These are phyloP conservation scores for Desmodesmus armatus DNA, from an alignment of 139 green algal species.

Conservation along the genomic window DNA sequence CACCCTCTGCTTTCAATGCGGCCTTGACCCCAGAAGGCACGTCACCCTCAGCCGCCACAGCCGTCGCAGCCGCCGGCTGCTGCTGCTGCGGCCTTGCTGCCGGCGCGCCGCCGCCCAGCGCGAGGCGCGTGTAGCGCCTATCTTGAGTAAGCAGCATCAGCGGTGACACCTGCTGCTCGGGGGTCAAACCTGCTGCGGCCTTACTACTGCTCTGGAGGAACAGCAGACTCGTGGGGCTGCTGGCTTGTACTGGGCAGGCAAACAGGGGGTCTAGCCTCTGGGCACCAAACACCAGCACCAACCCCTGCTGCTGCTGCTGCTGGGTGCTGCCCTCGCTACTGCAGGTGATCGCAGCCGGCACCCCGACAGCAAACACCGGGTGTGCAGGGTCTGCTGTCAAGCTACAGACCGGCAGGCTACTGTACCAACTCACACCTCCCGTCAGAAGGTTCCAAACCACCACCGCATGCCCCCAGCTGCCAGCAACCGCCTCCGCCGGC, in stretches of 20 bases:
- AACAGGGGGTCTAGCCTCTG: constrained; percentile 21
- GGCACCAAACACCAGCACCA: constrained; percentile 62
- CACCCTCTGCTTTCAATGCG: constrained; percentile 4
- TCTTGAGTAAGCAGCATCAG: constrained; percentile 67
- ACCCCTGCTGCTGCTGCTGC: constrained; percentile 33
- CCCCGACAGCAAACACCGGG: constrained; percentile 55
- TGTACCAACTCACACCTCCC: constrained; percentile 58
- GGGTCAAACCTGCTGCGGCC: neutral
- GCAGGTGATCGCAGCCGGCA: constrained; percentile 42
- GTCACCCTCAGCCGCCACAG: neutral
- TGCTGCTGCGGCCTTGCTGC: neutral
- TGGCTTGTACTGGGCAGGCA: constrained; percentile 32
- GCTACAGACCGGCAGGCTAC: constrained; percentile 27
- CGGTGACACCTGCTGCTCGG: constrained; percentile 32
- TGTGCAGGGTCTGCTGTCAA: constrained; percentile 53
- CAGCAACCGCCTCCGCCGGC: constrained; percentile 15
- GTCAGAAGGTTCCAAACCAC: constrained; percentile 74
- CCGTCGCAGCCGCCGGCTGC: neutral
- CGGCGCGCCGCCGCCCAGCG: neutral
- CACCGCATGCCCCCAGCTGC: constrained; percentile 31
- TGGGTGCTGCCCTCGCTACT: constrained; percentile 8
- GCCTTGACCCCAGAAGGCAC: neutral
- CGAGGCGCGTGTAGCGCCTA: constrained; percentile 48
- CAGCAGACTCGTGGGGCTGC: constrained; percentile 21
- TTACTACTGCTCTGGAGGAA: constrained; percentile 37